Evolutionary conservation across 2,329 filamentous ascomycete genomes (phyloP).

Genomic region (Colletotrichum sp.): DNA sequence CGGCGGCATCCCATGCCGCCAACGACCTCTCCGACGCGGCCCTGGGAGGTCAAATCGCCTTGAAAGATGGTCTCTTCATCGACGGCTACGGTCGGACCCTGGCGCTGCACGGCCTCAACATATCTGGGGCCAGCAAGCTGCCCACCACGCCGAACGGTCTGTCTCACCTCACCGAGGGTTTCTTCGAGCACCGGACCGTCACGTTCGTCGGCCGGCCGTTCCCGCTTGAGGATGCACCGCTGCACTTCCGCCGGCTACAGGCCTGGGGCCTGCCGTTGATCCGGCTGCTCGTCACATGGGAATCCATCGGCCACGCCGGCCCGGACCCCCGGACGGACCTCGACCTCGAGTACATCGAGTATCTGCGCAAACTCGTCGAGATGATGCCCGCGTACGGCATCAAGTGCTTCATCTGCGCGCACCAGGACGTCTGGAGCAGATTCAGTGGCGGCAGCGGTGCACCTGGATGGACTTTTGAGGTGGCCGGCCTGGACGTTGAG

Average conservation of each 20-base stretch:
- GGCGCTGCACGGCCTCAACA: conserved; percentile 44
- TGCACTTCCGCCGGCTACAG: conserved; percentile 41
- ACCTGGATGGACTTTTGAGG: conserved; percentile 45
- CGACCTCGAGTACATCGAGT: conserved; percentile 43
- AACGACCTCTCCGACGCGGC: conserved; percentile 39
- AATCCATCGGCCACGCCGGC: conserved; percentile 39
- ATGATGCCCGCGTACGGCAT: conserved; percentile 42
- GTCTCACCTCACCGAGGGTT: conserved; percentile 42
- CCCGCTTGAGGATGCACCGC: conserved; percentile 38
- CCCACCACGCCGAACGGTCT: conserved; percentile 40
- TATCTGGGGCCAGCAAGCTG: conserved; percentile 44
- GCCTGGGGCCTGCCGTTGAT: conserved; percentile 44
- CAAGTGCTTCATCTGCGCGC: conserved; percentile 46
- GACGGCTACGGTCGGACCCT: conserved; percentile 42
- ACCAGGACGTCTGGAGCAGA: conserved; percentile 48
- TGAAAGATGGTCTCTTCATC: conserved; percentile 34
- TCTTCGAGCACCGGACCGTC: conserved; percentile 43
- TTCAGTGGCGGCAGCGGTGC: conserved; percentile 47
- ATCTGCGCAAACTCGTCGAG: conserved; percentile 38
- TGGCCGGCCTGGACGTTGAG: conserved; percentile 42
- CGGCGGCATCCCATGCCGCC: conserved; percentile 22
- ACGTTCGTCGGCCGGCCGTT: conserved; percentile 44
- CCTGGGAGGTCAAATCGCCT: conserved; percentile 33
- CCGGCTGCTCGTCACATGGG: conserved; percentile 47
- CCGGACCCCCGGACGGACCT: conserved; percentile 34